phyloP scores from a whole-genome alignment of 495 filamentous ascomycete genomes.

The Hypomontagnella monticulosa region DNA sequence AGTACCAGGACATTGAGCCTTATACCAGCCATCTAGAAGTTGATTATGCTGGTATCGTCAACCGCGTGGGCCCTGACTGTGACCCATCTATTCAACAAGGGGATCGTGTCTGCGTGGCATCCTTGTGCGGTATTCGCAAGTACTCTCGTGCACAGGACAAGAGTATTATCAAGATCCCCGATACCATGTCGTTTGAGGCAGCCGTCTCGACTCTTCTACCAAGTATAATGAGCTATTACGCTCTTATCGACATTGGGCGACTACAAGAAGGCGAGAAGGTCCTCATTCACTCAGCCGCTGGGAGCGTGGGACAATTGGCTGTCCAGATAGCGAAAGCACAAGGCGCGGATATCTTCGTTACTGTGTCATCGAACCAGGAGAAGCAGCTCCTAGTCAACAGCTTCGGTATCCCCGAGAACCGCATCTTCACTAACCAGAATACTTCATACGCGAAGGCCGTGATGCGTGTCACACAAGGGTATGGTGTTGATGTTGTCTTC shows the following conservation, averaged over 20 bases:
- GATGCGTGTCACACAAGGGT: slow-evolving; percentile 5
- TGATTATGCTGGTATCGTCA: slow-evolving; percentile 11
- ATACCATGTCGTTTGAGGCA: slow-evolving; percentile 8
- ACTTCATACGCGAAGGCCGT: slow-evolving; percentile 2
- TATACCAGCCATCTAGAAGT: background rate
- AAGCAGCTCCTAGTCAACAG: slow-evolving; percentile 2
- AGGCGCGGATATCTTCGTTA: slow-evolving; percentile 12
- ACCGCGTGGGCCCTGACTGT: slow-evolving; percentile 6
- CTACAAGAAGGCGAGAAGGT: slow-evolving; percentile 10
- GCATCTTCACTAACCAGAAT: slow-evolving; percentile 3
- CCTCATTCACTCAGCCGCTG: slow-evolving; percentile 15
- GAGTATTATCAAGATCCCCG: slow-evolving; percentile 12
- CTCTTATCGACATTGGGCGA: slow-evolving; percentile 7
- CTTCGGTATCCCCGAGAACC: slow-evolving; percentile 7
- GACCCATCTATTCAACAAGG: background rate
- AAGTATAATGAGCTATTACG: slow-evolving; percentile 3
- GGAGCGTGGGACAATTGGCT: slow-evolving; percentile 9
- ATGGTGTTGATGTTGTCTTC: slow-evolving; percentile 11
- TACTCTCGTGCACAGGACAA: slow-evolving; percentile 7
- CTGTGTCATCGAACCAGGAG: background rate
- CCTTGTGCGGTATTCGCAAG: slow-evolving; percentile 5
- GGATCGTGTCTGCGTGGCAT: slow-evolving; percentile 13
- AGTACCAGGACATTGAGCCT: background rate
- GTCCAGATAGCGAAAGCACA: slow-evolving; percentile 11
- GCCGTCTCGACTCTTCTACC: slow-evolving; percentile 6